Base-by-base conservation (phyloP, 1,139 yeast genomes). In the Hansenula lynferdii region DNA sequence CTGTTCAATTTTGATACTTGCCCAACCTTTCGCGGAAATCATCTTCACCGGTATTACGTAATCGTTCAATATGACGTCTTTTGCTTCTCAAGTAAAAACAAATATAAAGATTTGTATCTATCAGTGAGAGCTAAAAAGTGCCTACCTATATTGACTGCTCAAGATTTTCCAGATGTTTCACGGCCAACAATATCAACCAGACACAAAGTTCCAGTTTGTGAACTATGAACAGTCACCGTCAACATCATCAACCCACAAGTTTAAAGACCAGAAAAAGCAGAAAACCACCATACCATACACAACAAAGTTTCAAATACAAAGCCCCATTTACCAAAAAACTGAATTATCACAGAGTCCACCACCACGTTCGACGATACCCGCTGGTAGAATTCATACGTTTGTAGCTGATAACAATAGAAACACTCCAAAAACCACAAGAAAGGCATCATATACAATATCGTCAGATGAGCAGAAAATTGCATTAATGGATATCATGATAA, bases 231-330 rank as follows among this genome's bases (percentile, higher is more conserved):
- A 30, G 9, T 16, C 38, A 5, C 12, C 28, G 6, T 23, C 34
- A 3, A 14, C 12, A 12, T 14, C 19, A n/a, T n/a, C n/a, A n/a
- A n/a, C n/a, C n/a, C n/a, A n/a, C n/a, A n/a, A n/a, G 3, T 40
- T 40, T 16, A 40, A 23, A 28, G 34, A 34, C 3, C 17, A 24
- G 4, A 41, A 34, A 21, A 36, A 14, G 26, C 23, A 14, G 6
- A 41, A 36, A 18, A 5, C 21, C 8, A 19, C 10, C 9, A 38
- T 41, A 27, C 43, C 43, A 8, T 35, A 38, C n/a, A 22, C 33
- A 3, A 32, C 16, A n/a, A 38, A 33, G 20, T 41, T 41, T 18
- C 34, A 27, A 12, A 14, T 40, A 6, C 12, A 33, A 10, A 12
- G 11, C 16, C 21, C 31, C 17, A 26, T 11, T 6, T 16, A 27